phyloP scores from a whole-genome alignment of 441 rosid genomes.

The Eutrema salsugineum region DNA sequence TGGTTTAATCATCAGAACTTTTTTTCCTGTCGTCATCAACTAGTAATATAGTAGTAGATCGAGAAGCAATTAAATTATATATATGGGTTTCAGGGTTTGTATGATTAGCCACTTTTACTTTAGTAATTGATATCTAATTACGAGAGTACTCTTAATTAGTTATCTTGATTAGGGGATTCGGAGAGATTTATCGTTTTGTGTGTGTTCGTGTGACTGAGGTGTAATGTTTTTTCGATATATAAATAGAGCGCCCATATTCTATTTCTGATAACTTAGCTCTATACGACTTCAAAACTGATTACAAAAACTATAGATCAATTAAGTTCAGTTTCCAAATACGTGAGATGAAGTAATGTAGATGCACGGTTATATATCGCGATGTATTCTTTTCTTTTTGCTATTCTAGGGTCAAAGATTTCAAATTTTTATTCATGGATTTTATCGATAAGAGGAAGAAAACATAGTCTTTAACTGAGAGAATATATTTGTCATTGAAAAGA shows the following conservation, averaged over 20 bases:
- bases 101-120: conserved; percentile 7
- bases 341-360: not conserved
- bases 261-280: not conserved
- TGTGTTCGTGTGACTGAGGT: conserved; percentile 26
- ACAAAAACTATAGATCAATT: not conserved
- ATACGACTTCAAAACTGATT: not conserved
- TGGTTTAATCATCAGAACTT: conserved; percentile 38
- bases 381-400: not conserved
- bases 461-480: not conserved
- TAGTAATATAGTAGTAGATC: not conserved
- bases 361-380: not conserved
- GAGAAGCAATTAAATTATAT: conserved; percentile 4
- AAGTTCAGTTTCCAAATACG: not conserved
- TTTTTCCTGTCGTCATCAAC: conserved; percentile 7
- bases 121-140: not conserved
- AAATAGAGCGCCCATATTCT: not conserved
- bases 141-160: not conserved
- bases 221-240: conserved; percentile 17
- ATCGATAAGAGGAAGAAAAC: not conserved
- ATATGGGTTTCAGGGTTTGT: conserved; percentile 4
- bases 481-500: not conserved
- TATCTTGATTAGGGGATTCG: conserved; percentile 3
- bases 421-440: not conserved
- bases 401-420: not conserved
- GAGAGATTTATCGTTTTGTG: conserved; percentile 11